Evolutionary conservation across 163 green algal genomes (phyloP), one percentile per base, ranked within the genome.

Genomic region (Chloromonas sp.): DNA sequence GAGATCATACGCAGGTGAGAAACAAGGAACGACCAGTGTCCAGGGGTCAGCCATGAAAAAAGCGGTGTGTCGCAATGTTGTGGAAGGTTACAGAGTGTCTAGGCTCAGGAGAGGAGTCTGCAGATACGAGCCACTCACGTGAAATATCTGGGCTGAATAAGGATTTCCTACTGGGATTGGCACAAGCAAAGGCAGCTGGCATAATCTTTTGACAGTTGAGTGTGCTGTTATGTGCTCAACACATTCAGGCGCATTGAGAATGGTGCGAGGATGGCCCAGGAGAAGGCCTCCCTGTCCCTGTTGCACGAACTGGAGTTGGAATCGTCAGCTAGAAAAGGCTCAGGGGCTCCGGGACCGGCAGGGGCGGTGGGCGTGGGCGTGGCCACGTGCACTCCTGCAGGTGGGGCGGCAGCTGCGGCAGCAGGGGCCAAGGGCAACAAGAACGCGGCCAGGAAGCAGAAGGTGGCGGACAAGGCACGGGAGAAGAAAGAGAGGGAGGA

Each of bases 271-370:
- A 81, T 78, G 13, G 92, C 91, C 0, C 90, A 89, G 36, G 93
- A 96, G 87, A 82, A 85, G 13, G 91, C 92, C 59, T 93, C 87
- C 14, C 84, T 92, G 61, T 85, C 89, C 71, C 88, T 96, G 83
- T 87, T 96, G 81, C 87, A 86, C 14, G 92, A 96, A 87, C 91
- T 96, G 58, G 92, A 94, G 79, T 80, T 83, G 80, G 92, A 94
- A 82, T 87, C 93, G 85, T 76, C 61, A 77, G 78, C 57, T 2
- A 61, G 36, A 83, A 36, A 91, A 90, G 36, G 1, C 79, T 71
- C 59, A 60, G 78, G 36, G 36, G 36, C 70, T 58, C 81, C 62
- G 3, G 60, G 70, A 14, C 36, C 60, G 14, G 0, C 61, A 79
- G 60, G 5, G n/a, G 71, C 11, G 61, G 14, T 57, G 2, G 71